Percentiles rank a stretch among this genome's conserved stretches.
These are phyloP conservation scores for Torulaspora gathmanii DNA, from an alignment of 805 yeast genomes.

Conservation along the genomic window DNA sequence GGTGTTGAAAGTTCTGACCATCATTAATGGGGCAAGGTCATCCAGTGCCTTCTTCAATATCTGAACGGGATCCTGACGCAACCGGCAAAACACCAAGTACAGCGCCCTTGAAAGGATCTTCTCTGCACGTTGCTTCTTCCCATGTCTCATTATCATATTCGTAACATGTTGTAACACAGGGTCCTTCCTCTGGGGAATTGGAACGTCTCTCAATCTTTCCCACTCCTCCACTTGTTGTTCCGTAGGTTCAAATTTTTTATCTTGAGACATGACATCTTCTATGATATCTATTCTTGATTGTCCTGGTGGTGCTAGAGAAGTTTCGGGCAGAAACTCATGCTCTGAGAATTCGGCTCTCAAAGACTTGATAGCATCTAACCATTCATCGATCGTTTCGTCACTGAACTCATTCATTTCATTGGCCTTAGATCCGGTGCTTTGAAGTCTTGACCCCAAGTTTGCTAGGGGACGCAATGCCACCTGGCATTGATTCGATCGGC, in stretches of 20 bases:
- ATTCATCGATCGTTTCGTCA: conserved; percentile 38
- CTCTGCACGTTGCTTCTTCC: conserved; percentile 78
- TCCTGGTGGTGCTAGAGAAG: conserved; percentile 41
- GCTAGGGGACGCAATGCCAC: not conserved
- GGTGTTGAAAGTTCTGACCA: conserved; percentile 69
- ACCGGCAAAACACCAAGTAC: conserved; percentile 56
- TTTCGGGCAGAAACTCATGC: conserved; percentile 38
- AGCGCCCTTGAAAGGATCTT: conserved; percentile 69
- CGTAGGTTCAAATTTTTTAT: conserved; percentile 49
- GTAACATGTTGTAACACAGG: conserved; percentile 73
- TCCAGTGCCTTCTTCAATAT: conserved; percentile 72
- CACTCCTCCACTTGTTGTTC: conserved; percentile 59
- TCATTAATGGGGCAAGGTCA: conserved; percentile 77
- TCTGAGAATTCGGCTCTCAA: conserved; percentile 39
- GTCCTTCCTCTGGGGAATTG: conserved; percentile 60
- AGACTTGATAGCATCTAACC: conserved; percentile 41
- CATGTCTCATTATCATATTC: conserved; percentile 88
- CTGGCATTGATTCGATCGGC: not conserved
- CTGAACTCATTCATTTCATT: conserved; percentile 6
- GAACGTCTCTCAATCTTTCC: conserved; percentile 44
- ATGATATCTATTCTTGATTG: conserved; percentile 35
- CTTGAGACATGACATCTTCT: conserved; percentile 25
- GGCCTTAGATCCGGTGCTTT: conserved; percentile 5
- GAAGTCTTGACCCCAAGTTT: conserved; percentile 6
- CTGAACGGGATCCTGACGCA: conserved; percentile 73